phyloP scores from a whole-genome alignment of 352 stramenopile genomes.

The Globisporangium heterothallicum region DNA sequence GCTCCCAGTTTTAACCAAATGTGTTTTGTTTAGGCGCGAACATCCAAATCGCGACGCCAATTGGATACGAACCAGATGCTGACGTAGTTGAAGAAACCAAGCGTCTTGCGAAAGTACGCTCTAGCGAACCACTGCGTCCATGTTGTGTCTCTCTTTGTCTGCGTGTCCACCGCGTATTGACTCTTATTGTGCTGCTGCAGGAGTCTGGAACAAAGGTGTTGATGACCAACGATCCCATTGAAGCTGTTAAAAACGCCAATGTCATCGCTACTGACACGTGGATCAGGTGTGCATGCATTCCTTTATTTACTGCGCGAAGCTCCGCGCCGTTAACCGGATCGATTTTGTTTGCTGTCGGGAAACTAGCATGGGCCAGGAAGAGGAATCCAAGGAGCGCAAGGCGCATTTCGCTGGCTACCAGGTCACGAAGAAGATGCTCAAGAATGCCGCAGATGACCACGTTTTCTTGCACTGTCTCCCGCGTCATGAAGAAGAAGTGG shows the following conservation, averaged over 20 bases:
- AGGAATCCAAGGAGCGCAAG: conserved; percentile 91
- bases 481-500: conserved; percentile 95
- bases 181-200: conserved; percentile 10
- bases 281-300: conserved; percentile 57
- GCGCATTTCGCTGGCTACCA: conserved; percentile 95
- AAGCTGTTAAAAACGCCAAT: conserved; percentile 92
- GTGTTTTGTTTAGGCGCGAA: conserved; percentile 49
- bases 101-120: conserved; percentile 58
- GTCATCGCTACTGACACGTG: conserved; percentile 98
- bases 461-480: conserved; percentile 98
- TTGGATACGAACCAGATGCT: conserved; percentile 89
- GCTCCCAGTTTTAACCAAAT: not conserved
- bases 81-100: conserved; percentile 89
- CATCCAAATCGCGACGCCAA: conserved; percentile 93
- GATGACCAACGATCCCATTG: conserved; percentile 86
- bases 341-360: no score
- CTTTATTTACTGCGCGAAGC: not conserved
- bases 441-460: conserved; percentile 84
- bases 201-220: conserved; percentile 64
- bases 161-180: not conserved
- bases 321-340: not conserved
- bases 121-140: not conserved
- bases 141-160: not conserved
- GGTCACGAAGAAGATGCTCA: conserved; percentile 90
- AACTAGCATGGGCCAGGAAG: conserved; percentile 89